Evolutionary conservation across 2,329 filamentous ascomycete species (phyloP), one percentile per base, ranked within the genome.

Genomic region (Berkeleyomyces rouxiae): DNA sequence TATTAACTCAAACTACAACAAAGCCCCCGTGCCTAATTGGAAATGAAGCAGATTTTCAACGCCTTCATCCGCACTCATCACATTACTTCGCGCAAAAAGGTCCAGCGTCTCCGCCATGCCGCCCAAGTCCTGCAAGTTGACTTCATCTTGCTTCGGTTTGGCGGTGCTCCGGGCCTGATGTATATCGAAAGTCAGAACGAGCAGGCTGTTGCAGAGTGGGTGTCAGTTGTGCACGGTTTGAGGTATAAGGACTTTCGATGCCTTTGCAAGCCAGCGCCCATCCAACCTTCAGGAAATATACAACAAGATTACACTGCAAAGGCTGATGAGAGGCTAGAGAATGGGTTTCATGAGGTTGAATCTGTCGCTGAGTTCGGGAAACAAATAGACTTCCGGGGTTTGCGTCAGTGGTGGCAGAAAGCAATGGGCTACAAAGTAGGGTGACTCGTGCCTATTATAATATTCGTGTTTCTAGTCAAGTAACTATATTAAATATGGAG

Each of bases 1-100:
- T 23, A 23, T 23, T 2, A 23, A 23, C 23, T 23, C 23, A 23
- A 23, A 23, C 23, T 23, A 23, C 23, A 23, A 23, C 23, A 23
- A 23, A 23, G 23, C 23, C 23, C 23, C 23, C 23, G 23, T 1
- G 23, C 23, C 23, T 23, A 23, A 2, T 23, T 23, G 23, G 23
- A 23, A 60, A 60, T 51, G 58, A 60, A 46, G 4, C 40, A 40
- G 10, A 23, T 64, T 7, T 76, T 72, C 66, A 73, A 73, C 69
- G 81, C 85, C 39, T 75, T 91, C 55, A 88, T 91, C 65, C 81
- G 86, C 61, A 91, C 87, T 0, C 87, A 91, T 68, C 87, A 91
- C 71, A 90, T 91, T 69, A 90, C 86, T 3, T 90, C 85, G 0
- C 84, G 86, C 66, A 90, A 89, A 70, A 91, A 91, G 70, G 73